Evolutionary conservation across 2,329 filamentous ascomycete species (phyloP).

Genomic region (Sclerotinia trifoliorum): DNA sequence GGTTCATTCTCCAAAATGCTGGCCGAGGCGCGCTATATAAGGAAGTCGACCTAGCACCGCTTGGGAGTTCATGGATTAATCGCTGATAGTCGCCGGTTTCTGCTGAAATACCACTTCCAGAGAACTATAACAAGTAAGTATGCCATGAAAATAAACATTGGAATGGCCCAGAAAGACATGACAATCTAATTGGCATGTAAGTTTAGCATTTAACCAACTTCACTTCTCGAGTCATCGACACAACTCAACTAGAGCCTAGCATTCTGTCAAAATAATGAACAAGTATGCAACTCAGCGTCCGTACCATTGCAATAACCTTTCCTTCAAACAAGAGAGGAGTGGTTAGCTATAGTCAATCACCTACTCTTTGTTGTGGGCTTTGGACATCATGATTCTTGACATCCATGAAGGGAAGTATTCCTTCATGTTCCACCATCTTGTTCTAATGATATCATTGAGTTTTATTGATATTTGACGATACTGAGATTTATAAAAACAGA

Average conservation of each 20-base stretch:
- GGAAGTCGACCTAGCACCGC: neutral
- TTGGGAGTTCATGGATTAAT: constrained; percentile 2
- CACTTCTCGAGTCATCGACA: neutral
- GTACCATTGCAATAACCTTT: neutral
- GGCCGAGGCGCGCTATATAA: neutral
- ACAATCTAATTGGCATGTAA: neutral
- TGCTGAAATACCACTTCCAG: neutral
- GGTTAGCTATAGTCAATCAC: neutral
- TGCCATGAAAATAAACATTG: neutral
- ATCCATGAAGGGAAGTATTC: neutral
- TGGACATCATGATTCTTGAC: neutral
- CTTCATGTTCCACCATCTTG: neutral
- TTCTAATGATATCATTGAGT: neutral
- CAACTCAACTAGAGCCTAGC: neutral
- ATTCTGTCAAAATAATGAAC: neutral
- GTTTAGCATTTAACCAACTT: neutral
- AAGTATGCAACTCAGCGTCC: neutral
- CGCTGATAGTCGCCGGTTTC: neutral
- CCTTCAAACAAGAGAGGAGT: neutral
- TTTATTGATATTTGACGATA: neutral
- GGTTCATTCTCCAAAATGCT: constrained; percentile 22
- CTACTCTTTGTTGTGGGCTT: constrained; percentile 6
- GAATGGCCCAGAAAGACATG: neutral
- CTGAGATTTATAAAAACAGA: neutral
- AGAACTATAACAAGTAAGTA: constrained; percentile 9